phyloP scores from a whole-genome alignment of 169 alveolate species.

The Perkinsus marinus region DNA sequence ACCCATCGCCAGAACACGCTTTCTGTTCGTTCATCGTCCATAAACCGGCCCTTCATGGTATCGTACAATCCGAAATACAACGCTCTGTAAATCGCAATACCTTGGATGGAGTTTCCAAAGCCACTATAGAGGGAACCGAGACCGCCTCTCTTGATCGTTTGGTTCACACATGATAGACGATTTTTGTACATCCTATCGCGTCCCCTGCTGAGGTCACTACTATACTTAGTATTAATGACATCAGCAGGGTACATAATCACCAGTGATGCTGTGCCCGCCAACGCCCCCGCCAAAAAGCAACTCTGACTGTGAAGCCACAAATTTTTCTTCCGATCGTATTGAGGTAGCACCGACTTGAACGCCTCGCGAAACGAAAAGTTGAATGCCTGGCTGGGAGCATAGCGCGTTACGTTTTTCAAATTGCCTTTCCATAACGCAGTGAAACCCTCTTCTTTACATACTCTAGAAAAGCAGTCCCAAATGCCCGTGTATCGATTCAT shows the following conservation, averaged over 20 bases:
- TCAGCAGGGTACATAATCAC: not conserved
- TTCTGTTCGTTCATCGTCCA: conserved; percentile 56
- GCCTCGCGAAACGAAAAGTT: not conserved
- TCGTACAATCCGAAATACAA: conserved; percentile 92
- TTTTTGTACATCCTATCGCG: not conserved
- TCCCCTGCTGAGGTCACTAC: not conserved
- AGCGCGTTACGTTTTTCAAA: not conserved
- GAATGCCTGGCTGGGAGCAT: not conserved
- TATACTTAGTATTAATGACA: not conserved
- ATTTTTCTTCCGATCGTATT: not conserved
- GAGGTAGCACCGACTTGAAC: not conserved
- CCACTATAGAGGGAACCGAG: not conserved
- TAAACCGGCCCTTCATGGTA: conserved; percentile 77
- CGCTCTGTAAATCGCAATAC: conserved; percentile 89
- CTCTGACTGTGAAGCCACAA: not conserved
- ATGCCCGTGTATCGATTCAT: not conserved
- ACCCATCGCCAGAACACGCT: conserved; percentile 56
- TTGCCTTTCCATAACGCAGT: not conserved
- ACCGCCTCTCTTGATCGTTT: not conserved
- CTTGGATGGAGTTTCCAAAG: conserved; percentile 20
- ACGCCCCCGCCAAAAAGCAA: not conserved
- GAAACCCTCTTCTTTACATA: not conserved
- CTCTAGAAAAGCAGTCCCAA: not conserved
- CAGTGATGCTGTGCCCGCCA: not conserved
- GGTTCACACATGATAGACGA: not conserved